Percentiles rank a stretch among this genome's conserved stretches.
Evolutionary conservation across 345 rosid genomes (phyloP).

Genomic region (Mangifera indica): DNA sequence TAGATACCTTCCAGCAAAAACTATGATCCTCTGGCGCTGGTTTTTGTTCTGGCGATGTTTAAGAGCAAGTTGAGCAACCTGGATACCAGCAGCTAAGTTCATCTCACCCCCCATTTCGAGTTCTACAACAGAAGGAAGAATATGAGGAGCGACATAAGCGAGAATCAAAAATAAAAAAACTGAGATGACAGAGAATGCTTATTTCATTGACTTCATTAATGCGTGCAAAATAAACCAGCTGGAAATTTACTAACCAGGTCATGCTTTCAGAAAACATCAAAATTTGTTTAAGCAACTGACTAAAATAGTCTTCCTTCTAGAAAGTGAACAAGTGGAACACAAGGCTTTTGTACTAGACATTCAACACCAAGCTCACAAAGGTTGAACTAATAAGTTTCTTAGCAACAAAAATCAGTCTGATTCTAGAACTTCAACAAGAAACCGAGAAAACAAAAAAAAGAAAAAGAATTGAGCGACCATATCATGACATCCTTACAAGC

Average conservation of each 20-base stretch:
- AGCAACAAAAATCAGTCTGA: neutral
- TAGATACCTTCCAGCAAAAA: slow-evolving; percentile 90
- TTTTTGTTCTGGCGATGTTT: slow-evolving; percentile 98
- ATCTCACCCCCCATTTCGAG: slow-evolving; percentile 91
- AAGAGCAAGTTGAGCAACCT: slow-evolving; percentile 95
- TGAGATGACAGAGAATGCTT: too few relatives aligned
- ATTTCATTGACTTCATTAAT: neutral
- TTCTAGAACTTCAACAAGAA: neutral
- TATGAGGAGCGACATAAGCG: neutral
- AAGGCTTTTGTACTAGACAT: neutral
- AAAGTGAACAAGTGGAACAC: neutral
- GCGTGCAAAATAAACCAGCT: neutral
- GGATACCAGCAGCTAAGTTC: slow-evolving; percentile 80
- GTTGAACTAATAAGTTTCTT: neutral
- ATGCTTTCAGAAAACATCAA: neutral
- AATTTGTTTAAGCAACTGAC: neutral
- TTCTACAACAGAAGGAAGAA: slow-evolving; percentile 37
- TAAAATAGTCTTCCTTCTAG: neutral
- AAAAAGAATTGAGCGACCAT: neutral
- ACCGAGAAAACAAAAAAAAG: neutral
- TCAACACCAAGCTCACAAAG: neutral
- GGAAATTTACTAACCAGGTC: neutral
- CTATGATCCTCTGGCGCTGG: slow-evolving; percentile 90
- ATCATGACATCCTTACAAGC: neutral
- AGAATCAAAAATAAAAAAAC: neutral